These are phyloP conservation scores for Chenopodium suecicum DNA, from an alignment of 148 eudicot species.

Conservation along the genomic window DNA sequence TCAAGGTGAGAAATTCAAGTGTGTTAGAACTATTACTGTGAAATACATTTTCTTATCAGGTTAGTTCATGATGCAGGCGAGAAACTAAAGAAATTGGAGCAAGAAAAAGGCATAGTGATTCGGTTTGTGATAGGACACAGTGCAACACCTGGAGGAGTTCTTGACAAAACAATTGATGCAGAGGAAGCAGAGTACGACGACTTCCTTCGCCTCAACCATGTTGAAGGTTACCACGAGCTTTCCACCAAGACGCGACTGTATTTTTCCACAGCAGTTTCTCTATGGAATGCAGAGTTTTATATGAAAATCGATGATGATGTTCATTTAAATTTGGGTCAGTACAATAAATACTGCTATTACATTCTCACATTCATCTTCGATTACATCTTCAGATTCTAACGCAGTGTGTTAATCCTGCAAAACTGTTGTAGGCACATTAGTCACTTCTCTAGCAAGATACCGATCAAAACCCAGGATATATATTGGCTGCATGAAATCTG, in stretches of 20 bases:
- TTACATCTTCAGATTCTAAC: not conserved
- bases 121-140: slow-evolving; percentile 80
- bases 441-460: slow-evolving; percentile 52
- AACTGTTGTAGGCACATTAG: slow-evolving; percentile 48
- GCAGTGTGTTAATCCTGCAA: not conserved
- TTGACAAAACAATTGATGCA: slow-evolving; percentile 59
- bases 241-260: slow-evolving; percentile 80
- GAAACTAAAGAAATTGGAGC: slow-evolving; percentile 57
- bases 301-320: slow-evolving; percentile 92
- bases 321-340: slow-evolving; percentile 74
- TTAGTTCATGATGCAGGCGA: slow-evolving; percentile 40
- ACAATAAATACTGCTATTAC: not conserved
- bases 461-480: slow-evolving; percentile 68
- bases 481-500: slow-evolving; percentile 97
- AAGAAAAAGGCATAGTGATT: slow-evolving; percentile 72
- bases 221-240: slow-evolving; percentile 89
- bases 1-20: slow-evolving; percentile 38
- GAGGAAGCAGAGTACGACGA: slow-evolving; percentile 64
- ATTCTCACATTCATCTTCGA: not conserved
- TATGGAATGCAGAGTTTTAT: slow-evolving; percentile 89
- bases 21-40: not conserved
- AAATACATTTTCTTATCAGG: not conserved
- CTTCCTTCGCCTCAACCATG: slow-evolving; percentile 65
- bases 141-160: slow-evolving; percentile 60
- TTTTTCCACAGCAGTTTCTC: slow-evolving; percentile 60